phyloP scores from a whole-genome alignment of 805 yeast genomes.

The Schwanniomyces pseudopolymorphus region DNA sequence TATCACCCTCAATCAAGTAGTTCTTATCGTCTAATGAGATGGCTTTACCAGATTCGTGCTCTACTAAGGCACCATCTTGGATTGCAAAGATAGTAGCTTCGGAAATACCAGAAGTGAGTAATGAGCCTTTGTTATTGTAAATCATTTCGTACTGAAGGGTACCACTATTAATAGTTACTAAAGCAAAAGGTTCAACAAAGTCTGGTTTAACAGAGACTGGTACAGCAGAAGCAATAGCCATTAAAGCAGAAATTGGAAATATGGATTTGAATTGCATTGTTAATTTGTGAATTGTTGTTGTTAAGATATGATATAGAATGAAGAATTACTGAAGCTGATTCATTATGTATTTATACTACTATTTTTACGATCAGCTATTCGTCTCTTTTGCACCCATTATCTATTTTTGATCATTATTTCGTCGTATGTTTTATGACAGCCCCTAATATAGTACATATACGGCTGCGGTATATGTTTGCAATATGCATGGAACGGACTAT shows the following conservation, averaged over 20 bases:
- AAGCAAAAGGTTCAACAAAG: slow-evolving; percentile 19
- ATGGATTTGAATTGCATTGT: slow-evolving; percentile 6
- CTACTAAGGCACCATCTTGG: slow-evolving; percentile 25
- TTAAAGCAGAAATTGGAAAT: slow-evolving; percentile 10
- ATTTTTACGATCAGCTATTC: neutral
- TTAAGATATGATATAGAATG: neutral
- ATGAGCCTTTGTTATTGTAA: slow-evolving; percentile 22
- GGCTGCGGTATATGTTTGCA: no score
- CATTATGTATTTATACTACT: neutral
- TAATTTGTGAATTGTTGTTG: neutral
- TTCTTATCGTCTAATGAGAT: slow-evolving; percentile 4
- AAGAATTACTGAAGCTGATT: neutral
- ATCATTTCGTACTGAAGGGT: slow-evolving; percentile 24
- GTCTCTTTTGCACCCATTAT: neutral
- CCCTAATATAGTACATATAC: no score
- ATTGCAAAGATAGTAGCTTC: slow-evolving; percentile 26
- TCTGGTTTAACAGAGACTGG: slow-evolving; percentile 15
- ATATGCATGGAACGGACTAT: no score
- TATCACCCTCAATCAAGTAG: slow-evolving; percentile 2
- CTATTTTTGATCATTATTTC: neutral
- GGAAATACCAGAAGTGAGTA: slow-evolving; percentile 13
- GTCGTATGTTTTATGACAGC: neutral
- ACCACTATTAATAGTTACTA: slow-evolving; percentile 24
- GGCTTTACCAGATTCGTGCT: slow-evolving; percentile 23
- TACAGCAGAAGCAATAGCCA: slow-evolving; percentile 16